Evolutionary conservation across 139 green algal species (phyloP), one percentile per base, ranked within the genome.

Genomic region (Micractinium conductrix): DNA sequence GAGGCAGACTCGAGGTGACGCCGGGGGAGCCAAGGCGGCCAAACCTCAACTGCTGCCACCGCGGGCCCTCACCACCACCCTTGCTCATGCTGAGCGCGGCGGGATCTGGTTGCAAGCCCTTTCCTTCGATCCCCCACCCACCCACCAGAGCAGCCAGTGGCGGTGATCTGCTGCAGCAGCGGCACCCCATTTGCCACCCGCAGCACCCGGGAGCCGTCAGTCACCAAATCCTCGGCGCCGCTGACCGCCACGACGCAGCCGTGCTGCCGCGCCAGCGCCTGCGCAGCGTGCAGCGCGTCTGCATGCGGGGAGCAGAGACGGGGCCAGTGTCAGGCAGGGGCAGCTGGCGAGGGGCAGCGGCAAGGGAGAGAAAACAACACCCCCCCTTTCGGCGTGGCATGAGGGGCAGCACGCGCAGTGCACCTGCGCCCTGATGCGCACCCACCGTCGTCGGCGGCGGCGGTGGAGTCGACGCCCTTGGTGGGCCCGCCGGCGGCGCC

Each of bases 161-260:
- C 94, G 2, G 94, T 97, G 78, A 97, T 91, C 21, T 90, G 84
- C 3, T 91, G 90, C 80, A 97, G 87, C 88, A 96, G 85, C 9
- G 79, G 68, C 33, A 87, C 50, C 10, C 94, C 94, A 74, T 95
- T 96, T 30, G 42, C 24, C 0, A 94, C 88, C 21, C 48, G 60
- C 26, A 95, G 37, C 55, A 94, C 84, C 4, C 58, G 75, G 0
- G 24, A 53, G n/a, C 94, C 93, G 58, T 95, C 89, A n/a, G 91
- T 95, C 60, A 95, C 92, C 82, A 93, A 71, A 58, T 97, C 94
- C 6, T 87, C 85, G 33, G 85, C 89, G 0, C 93, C 94, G 1
- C 90, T 93, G 10, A 97, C 87, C 17, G 92, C 94, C 22, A 97
- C 94, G 21, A 97, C 78, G 79, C 92, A 96, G 60, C 74, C 63